Evolutionary conservation across 768 basidiomycete species (phyloP).

Genomic region (Russula earlei): DNA sequence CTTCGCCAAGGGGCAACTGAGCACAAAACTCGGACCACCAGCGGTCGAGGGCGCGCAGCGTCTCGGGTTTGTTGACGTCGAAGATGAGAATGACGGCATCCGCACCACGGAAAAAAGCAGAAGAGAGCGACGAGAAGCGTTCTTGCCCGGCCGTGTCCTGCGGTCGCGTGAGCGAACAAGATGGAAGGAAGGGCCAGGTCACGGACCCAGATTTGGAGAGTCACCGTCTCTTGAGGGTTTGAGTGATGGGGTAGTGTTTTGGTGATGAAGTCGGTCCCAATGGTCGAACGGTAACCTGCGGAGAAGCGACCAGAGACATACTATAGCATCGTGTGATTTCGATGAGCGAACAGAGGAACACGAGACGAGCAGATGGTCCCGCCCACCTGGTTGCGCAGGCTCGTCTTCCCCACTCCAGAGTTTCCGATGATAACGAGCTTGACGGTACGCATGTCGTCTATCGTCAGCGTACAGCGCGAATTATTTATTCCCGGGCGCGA

Average conservation of each 20-base stretch:
- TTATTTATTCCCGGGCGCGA: background rate
- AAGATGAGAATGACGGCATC: slow-evolving; percentile 78
- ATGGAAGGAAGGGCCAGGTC: background rate
- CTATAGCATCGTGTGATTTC: slow-evolving; percentile 30
- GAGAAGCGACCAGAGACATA: slow-evolving; percentile 73
- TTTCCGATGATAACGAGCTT: slow-evolving; percentile 78
- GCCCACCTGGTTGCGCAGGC: slow-evolving; percentile 62
- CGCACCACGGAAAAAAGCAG: slow-evolving; percentile 78
- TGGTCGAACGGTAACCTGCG: slow-evolving; percentile 71
- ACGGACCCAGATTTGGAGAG: slow-evolving; percentile 60
- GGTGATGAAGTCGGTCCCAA: slow-evolving; percentile 82
- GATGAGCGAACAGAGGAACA: background rate
- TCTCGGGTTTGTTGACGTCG: slow-evolving; percentile 60
- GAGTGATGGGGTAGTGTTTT: slow-evolving; percentile 59
- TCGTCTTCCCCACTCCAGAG: slow-evolving; percentile 81
- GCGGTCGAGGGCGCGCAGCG: slow-evolving; percentile 46
- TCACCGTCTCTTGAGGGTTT: slow-evolving; percentile 44
- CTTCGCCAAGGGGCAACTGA: slow-evolving; percentile 56
- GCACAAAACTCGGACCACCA: slow-evolving; percentile 79
- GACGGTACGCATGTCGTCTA: slow-evolving; percentile 48
- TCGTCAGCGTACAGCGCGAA: background rate
- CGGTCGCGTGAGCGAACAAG: slow-evolving; percentile 1
- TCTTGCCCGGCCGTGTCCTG: slow-evolving; percentile 87
- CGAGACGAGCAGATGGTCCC: background rate
- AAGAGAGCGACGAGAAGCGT: slow-evolving; percentile 72